These are phyloP conservation scores for Salvia hispanica DNA, from an alignment of 257 asterid species.

Conservation along the genomic window DNA sequence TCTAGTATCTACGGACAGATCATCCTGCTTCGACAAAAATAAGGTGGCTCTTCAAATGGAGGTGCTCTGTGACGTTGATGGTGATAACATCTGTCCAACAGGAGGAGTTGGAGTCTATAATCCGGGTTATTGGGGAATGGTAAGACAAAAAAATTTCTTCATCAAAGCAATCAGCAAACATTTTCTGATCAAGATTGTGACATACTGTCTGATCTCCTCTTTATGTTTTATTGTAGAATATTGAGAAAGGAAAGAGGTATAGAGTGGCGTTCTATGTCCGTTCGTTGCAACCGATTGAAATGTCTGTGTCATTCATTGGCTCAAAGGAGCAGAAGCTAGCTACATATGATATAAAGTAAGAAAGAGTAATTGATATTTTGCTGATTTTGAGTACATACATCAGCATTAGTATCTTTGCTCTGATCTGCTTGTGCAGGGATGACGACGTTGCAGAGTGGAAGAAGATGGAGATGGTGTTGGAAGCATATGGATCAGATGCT, in stretches of 20 bases:
- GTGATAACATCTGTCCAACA: slow-evolving; percentile 59
- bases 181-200: neutral
- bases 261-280: slow-evolving; percentile 68
- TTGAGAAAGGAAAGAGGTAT: slow-evolving; percentile 74
- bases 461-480: slow-evolving; percentile 58
- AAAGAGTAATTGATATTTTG: slow-evolving; percentile 20
- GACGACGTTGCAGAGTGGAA: slow-evolving; percentile 61
- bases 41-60: slow-evolving; percentile 76
- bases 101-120: slow-evolving; percentile 92
- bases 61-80: slow-evolving; percentile 58
- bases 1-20: slow-evolving; percentile 70
- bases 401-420: slow-evolving; percentile 9
- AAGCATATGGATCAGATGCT: slow-evolving; percentile 63
- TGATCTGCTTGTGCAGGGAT: slow-evolving; percentile 44
- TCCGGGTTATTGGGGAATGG: slow-evolving; percentile 99
- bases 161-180: neutral
- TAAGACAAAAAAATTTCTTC: slow-evolving; percentile 32
- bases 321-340: slow-evolving; percentile 65
- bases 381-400: neutral
- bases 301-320: slow-evolving; percentile 66
- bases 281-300: slow-evolving; percentile 52
- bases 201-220: neutral
- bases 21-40: slow-evolving; percentile 82
- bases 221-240: slow-evolving; percentile 55
- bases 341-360: slow-evolving; percentile 62